Conservation (phyloP, 352 stramenopile species). For the Discostella stelligera region DNA sequence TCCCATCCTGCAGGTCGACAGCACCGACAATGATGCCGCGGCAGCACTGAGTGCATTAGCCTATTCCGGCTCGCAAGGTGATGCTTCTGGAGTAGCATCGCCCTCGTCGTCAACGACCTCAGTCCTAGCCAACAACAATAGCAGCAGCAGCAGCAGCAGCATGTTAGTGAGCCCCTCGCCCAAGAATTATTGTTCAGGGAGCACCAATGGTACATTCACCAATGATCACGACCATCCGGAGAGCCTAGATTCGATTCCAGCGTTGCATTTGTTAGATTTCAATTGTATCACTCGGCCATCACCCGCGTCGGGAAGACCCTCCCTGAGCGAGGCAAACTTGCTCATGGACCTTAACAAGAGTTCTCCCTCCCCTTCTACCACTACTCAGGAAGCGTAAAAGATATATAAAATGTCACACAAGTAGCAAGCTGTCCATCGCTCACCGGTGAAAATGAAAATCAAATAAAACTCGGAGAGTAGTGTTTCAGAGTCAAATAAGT, state of each 20-base stretch:
- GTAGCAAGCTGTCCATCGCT: not conserved
- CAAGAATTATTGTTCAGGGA: slow-evolving; percentile 14
- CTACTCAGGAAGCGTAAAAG: not conserved
- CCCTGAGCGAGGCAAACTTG: slow-evolving; percentile 59
- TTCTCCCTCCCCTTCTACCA: slow-evolving; percentile 25
- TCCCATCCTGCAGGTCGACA: slow-evolving; percentile 23
- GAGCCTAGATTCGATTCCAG: slow-evolving; percentile 18
- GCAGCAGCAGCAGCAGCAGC: not conserved
- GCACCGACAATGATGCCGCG: slow-evolving; percentile 44
- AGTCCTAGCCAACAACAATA: not conserved
- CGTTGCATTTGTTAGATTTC: slow-evolving; percentile 32
- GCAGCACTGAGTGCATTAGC: slow-evolving; percentile 37
- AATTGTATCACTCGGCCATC: not conserved
- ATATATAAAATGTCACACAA: not conserved
- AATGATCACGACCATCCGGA: not conserved
- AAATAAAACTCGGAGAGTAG: no score
- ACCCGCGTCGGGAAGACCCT: slow-evolving; percentile 9
- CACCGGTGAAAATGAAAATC: no score
- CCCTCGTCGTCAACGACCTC: slow-evolving; percentile 5
- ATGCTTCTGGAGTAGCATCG: not conserved
- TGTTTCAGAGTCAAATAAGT: not conserved
- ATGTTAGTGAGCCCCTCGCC: slow-evolving; percentile 44
- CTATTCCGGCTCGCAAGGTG: not conserved
- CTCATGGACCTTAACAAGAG: slow-evolving; percentile 70
- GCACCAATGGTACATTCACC: not conserved